phyloP scores from a whole-genome alignment of 148 eudicot genomes.

The Cornus controversa region DNA sequence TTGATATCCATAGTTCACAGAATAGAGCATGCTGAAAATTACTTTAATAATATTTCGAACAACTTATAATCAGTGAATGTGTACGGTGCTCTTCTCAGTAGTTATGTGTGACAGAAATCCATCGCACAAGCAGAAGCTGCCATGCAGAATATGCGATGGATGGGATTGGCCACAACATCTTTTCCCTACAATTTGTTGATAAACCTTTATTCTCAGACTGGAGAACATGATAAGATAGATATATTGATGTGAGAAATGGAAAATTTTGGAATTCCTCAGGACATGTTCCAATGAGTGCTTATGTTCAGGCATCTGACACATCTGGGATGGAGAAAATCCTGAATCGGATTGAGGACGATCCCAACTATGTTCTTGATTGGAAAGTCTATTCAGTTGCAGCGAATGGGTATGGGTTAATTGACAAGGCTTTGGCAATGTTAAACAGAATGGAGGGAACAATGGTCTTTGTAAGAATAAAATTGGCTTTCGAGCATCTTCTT shows the following conservation, averaged over 20 bases:
- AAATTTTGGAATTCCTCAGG: neutral
- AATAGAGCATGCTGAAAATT: conserved; percentile 30
- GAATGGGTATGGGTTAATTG: neutral
- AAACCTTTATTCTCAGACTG: neutral
- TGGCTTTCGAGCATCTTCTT: neutral
- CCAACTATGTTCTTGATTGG: neutral
- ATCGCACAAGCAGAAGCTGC: neutral
- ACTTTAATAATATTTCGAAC: conserved; percentile 19
- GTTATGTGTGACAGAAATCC: neutral
- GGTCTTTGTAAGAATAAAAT: neutral
- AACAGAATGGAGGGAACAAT: neutral
- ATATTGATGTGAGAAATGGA: neutral
- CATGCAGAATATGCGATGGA: neutral
- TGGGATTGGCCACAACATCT: neutral
- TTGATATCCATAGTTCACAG: conserved; percentile 32
- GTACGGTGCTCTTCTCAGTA: neutral
- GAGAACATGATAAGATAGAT: neutral
- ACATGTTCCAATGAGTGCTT: neutral
- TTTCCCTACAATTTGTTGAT: neutral
- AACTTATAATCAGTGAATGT: neutral
- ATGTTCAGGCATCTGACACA: neutral
- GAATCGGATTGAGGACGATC: neutral
- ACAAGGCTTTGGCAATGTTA: neutral
- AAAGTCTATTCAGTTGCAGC: neutral
- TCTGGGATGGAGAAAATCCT: neutral